These are phyloP conservation scores for Pestalotiopsis sp. DNA, from an alignment of 2,329 filamentous ascomycete species.

Conservation along the genomic window DNA sequence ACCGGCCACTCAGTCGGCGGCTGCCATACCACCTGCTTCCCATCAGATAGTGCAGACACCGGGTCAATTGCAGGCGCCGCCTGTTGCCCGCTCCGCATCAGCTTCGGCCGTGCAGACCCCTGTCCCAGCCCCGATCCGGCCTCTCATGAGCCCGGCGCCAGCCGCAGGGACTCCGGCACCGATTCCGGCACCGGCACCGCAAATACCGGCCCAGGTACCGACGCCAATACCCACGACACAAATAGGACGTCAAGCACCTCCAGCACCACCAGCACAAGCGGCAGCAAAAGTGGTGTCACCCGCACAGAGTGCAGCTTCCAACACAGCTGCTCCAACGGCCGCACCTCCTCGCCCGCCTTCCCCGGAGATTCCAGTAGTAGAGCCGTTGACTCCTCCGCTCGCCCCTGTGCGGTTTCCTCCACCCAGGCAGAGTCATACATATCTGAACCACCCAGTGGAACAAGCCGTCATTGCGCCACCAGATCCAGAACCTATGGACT, in stretches of 20 bases:
- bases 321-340: background rate
- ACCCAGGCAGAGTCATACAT: constrained; percentile 25
- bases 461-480: constrained; percentile 36
- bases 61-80: background rate
- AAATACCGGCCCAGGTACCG: background rate
- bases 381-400: constrained; percentile 56
- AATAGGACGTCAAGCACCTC: background rate
- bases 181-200: background rate
- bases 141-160: constrained; percentile 2
- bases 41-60: background rate
- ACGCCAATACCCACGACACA: background rate
- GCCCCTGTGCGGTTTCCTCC: constrained; percentile 34
- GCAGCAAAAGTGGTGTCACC: background rate
- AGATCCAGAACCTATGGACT: constrained; percentile 54
- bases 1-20: background rate
- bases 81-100: background rate
- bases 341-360: constrained; percentile 37
- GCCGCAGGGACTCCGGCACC: background rate
- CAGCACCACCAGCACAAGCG: background rate
- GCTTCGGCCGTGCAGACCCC: background rate
- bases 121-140: background rate
- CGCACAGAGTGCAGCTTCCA: background rate
- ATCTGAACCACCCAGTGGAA: constrained; percentile 22
- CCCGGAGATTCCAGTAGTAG: constrained; percentile 52
- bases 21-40: background rate